These are phyloP conservation scores for Syzygium malaccense DNA, from an alignment of 441 rosid genomes.

Conservation along the genomic window DNA sequence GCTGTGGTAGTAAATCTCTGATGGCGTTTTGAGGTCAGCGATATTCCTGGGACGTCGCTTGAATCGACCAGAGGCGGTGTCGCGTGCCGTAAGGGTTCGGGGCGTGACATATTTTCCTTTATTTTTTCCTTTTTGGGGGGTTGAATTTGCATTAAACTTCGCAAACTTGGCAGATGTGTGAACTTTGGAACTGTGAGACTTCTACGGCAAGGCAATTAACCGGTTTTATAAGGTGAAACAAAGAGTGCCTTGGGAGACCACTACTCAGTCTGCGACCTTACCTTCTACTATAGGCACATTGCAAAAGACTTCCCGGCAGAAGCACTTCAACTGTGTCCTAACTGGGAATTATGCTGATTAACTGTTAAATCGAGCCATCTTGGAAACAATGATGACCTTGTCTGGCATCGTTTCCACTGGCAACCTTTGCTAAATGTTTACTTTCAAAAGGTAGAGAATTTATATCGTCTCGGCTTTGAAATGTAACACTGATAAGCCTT, in stretches of 20 bases:
- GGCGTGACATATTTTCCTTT: no score
- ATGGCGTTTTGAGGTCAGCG: no score
- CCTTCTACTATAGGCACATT: not conserved
- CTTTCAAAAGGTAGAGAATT: not conserved
- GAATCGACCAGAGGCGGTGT: no score
- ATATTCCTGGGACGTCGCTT: no score
- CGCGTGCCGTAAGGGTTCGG: no score
- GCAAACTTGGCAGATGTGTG: not conserved
- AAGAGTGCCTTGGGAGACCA: no score
- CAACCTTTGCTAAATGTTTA: accelerated
- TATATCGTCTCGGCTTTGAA: accelerated
- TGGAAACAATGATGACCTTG: not conserved
- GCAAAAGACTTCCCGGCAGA: not conserved
- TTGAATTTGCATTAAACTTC: no score
- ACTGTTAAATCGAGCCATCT: not conserved
- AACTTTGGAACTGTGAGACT: not conserved
- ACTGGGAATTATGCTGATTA: no score
- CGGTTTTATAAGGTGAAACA: not conserved
- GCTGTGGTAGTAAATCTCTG: no score
- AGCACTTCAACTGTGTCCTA: not conserved
- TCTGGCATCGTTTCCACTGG: not conserved
- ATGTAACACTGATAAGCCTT: not conserved
- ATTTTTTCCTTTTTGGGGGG: no score
- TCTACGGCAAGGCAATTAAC: not conserved
- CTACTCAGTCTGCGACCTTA: accelerated